Percentiles rank a stretch among this genome's conserved stretches.
Evolutionary conservation across 495 filamentous ascomycete genomes (phyloP).

Genomic region (Podospora fimiseda): DNA sequence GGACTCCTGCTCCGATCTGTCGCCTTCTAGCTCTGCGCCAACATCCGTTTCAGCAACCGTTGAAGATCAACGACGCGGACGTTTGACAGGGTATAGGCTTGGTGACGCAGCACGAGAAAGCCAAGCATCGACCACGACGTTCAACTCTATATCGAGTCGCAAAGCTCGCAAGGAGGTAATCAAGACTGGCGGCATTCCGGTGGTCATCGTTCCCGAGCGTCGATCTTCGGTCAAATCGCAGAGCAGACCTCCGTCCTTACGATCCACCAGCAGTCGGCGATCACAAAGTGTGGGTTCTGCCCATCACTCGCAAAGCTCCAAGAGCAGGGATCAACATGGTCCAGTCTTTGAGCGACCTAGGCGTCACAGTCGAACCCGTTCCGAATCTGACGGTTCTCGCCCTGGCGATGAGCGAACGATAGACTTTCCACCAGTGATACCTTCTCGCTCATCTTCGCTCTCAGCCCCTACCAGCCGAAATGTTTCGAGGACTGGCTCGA

Average conservation of each 20-base stretch:
- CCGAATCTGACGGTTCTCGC: constrained; percentile 41
- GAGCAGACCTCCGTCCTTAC: constrained; percentile 41
- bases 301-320: constrained; percentile 27
- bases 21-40: constrained; percentile 41
- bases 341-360: constrained; percentile 28
- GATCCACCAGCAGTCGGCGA: constrained; percentile 47
- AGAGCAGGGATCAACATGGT: constrained; percentile 26
- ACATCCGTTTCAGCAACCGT: constrained; percentile 25
- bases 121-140: constrained; percentile 52
- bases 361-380: constrained; percentile 38
- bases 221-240: constrained; percentile 55
- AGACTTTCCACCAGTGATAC: constrained; percentile 56
- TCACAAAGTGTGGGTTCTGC: constrained; percentile 41
- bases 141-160: constrained; percentile 47
- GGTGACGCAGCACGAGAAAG: constrained; percentile 47
- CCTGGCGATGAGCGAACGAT: constrained; percentile 46
- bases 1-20: constrained; percentile 49
- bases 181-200: constrained; percentile 54
- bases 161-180: constrained; percentile 51
- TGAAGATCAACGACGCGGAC: constrained; percentile 22
- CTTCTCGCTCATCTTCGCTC: constrained; percentile 56
- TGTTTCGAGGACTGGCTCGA: constrained; percentile 57
- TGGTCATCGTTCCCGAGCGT: constrained; percentile 66
- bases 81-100: constrained; percentile 15
- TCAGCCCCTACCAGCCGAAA: constrained; percentile 67